Evolutionary conservation across 2,329 filamentous ascomycete species (phyloP).

Genomic region (Aspergillus hiratsukae): DNA sequence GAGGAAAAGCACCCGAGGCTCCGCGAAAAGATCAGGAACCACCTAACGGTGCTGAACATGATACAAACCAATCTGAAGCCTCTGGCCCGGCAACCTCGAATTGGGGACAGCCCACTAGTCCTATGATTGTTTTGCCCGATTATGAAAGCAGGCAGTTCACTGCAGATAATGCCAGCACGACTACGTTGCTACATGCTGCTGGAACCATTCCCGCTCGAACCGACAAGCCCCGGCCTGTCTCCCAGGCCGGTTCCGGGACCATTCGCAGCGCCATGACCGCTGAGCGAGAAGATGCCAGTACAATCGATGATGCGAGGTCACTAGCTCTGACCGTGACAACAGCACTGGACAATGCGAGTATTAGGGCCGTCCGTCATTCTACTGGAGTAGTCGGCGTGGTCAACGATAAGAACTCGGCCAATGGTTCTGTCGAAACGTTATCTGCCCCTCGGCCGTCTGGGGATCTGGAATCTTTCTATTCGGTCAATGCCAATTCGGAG

Average conservation of each 20-base stretch:
- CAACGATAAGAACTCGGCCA: slow-evolving; percentile 13
- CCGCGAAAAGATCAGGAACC: not conserved
- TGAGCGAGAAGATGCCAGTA: slow-evolving; percentile 25
- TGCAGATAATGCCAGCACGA: slow-evolving; percentile 32
- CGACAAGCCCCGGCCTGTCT: slow-evolving; percentile 20
- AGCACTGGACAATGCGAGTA: slow-evolving; percentile 25
- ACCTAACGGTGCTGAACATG: not conserved
- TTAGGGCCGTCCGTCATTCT: slow-evolving; percentile 24
- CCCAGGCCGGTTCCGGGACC: slow-evolving; percentile 21
- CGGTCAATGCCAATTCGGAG: not conserved
- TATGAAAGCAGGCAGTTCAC: slow-evolving; percentile 23
- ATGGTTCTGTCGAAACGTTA: slow-evolving; percentile 22
- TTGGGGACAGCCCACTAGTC: slow-evolving; percentile 17
- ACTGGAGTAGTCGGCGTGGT: slow-evolving; percentile 23
- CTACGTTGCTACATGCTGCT: slow-evolving; percentile 26
- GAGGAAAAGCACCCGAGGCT: not conserved
- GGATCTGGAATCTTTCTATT: slow-evolving; percentile 10
- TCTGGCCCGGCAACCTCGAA: not conserved
- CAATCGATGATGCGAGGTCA: slow-evolving; percentile 24
- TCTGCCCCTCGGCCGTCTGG: slow-evolving; percentile 13
- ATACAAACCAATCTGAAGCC: not conserved
- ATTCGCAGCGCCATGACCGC: slow-evolving; percentile 28
- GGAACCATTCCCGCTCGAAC: slow-evolving; percentile 22
- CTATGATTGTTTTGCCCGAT: slow-evolving; percentile 25
- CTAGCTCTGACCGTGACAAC: slow-evolving; percentile 12